Evolutionary conservation across 306 rosid species (phyloP).

Genomic region (Quercus agrifolia): DNA sequence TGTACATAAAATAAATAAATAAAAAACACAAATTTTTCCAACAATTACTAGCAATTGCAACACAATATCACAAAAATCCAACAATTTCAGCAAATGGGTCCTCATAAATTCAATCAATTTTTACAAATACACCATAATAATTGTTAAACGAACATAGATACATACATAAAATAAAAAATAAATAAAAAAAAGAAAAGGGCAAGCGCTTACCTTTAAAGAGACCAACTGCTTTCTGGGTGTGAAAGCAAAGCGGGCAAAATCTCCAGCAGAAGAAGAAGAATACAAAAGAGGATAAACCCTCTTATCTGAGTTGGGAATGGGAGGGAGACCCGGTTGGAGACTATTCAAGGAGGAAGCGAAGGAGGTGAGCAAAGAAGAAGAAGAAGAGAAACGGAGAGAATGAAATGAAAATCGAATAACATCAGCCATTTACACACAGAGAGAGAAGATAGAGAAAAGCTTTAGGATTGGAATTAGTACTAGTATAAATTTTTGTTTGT

Average conservation of each 20-base stretch:
- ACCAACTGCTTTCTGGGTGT: slow-evolving; percentile 49
- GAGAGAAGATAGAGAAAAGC: not conserved
- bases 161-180: not conserved
- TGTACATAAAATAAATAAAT: not conserved
- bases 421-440: slow-evolving; percentile 63
- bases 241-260: slow-evolving; percentile 35
- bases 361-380: slow-evolving; percentile 43
- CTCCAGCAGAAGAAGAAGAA: slow-evolving; percentile 35
- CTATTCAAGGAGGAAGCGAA: slow-evolving; percentile 39
- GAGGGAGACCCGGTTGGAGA: slow-evolving; percentile 34
- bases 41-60: not conserved
- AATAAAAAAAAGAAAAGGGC: not conserved
- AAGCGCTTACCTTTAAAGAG: slow-evolving; percentile 61
- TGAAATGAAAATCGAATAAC: slow-evolving; percentile 54
- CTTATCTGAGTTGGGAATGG: slow-evolving; percentile 16
- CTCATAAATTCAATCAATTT: slow-evolving; percentile 24
- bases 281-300: slow-evolving; percentile 35
- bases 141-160: not conserved
- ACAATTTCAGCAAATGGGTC: slow-evolving; percentile 13
- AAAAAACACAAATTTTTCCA: not conserved
- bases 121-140: not conserved
- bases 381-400: slow-evolving; percentile 51
- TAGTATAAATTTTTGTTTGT: too few relatives aligned
- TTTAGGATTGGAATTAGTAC: not conserved
- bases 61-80: not conserved